phyloP scores from a whole-genome alignment of 208 protist species.

The Lotmaria passim region DNA sequence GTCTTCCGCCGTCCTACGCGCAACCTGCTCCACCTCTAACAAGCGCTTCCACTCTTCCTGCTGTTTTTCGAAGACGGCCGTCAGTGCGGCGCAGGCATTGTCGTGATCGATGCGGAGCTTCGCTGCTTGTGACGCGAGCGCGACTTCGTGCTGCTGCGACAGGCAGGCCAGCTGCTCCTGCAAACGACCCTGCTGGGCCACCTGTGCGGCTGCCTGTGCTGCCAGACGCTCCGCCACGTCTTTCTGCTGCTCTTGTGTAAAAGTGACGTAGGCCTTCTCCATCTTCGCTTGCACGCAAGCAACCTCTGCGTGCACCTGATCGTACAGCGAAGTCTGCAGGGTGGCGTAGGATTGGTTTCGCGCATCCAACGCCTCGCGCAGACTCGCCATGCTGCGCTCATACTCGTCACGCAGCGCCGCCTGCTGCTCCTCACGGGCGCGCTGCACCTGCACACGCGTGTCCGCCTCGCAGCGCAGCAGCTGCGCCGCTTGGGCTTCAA shows the following conservation, averaged over 20 bases:
- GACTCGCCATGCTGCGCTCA: slow-evolving; percentile 30
- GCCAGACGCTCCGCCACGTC: slow-evolving; percentile 1
- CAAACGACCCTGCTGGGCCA: slow-evolving; percentile 14
- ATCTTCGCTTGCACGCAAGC: slow-evolving; percentile 26
- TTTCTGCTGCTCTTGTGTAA: slow-evolving; percentile 24
- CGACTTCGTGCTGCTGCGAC: slow-evolving; percentile 18
- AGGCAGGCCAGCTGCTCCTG: slow-evolving; percentile 31
- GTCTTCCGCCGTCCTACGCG: slow-evolving; percentile 9
- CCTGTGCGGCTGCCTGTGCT: slow-evolving; percentile 23
- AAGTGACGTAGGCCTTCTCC: slow-evolving; percentile 26
- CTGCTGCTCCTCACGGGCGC: slow-evolving; percentile 17
- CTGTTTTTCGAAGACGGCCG: slow-evolving; percentile 21
- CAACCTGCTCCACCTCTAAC: slow-evolving; percentile 4
- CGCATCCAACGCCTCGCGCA: slow-evolving; percentile 37
- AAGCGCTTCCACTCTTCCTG: slow-evolving; percentile 15
- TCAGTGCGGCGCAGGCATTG: neutral
- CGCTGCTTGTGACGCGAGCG: slow-evolving; percentile 23
- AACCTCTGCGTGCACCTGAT: slow-evolving; percentile 29
- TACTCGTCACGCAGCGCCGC: slow-evolving; percentile 34
- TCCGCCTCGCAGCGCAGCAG: slow-evolving; percentile 17
- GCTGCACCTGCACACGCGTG: slow-evolving; percentile 1
- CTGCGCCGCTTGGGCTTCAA: slow-evolving; percentile 30
- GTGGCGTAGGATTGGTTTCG: slow-evolving; percentile 28
- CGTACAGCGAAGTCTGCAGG: slow-evolving; percentile 32
- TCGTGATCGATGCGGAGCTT: slow-evolving; percentile 18